Evolutionary conservation across 352 stramenopile genomes (phyloP).

Genomic region (Thalassiosira hispida): DNA sequence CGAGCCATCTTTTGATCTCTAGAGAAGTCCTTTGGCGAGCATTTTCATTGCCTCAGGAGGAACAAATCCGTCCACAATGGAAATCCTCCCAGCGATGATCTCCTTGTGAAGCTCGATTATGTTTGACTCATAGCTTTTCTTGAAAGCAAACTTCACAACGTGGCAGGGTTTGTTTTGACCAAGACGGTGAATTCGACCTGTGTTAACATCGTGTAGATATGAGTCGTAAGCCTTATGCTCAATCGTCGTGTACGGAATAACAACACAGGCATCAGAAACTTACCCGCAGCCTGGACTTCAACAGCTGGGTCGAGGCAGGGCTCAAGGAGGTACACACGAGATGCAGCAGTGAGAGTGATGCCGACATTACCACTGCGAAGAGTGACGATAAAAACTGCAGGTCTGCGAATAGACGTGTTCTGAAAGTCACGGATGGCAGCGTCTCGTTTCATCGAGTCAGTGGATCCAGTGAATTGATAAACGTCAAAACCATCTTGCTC

Average conservation of each 20-base stretch:
- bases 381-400: slow-evolving; percentile 81
- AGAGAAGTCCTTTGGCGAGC: slow-evolving; percentile 1
- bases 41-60: slow-evolving; percentile 18
- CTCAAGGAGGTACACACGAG: slow-evolving; percentile 90
- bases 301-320: slow-evolving; percentile 89
- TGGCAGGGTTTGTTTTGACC: slow-evolving; percentile 72
- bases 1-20: too few relatives aligned
- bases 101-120: slow-evolving; percentile 22
- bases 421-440: slow-evolving; percentile 19
- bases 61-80: slow-evolving; percentile 21
- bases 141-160: slow-evolving; percentile 88
- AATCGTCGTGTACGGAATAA: background rate
- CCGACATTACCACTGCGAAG: slow-evolving; percentile 86
- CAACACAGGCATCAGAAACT: background rate
- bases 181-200: slow-evolving; percentile 81
- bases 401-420: background rate
- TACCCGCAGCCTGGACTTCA: slow-evolving; percentile 87
- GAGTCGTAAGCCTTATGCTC: background rate
- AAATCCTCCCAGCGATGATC: slow-evolving; percentile 14
- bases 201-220: background rate
- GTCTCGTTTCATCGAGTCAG: background rate
- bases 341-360: slow-evolving; percentile 87
- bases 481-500: slow-evolving; percentile 20
- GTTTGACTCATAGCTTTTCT: slow-evolving; percentile 57
- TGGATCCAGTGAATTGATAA: slow-evolving; percentile 15